Evolutionary conservation across 1,284 basidiomycete species (phyloP).

Genomic region (Ganoderma sp.): DNA sequence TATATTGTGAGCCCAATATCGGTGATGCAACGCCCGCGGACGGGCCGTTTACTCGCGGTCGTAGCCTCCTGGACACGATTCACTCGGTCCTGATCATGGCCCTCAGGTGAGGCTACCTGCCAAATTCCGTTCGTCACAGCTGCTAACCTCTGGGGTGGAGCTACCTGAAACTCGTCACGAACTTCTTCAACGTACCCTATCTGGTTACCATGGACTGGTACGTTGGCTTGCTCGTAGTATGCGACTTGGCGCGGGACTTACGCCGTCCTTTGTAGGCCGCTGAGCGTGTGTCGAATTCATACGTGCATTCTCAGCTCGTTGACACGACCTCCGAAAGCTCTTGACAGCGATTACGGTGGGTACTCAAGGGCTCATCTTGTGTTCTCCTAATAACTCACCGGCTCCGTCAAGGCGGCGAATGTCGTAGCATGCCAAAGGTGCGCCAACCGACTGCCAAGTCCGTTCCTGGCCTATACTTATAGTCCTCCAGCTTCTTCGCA

Average conservation of each 20-base stretch:
- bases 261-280: background rate
- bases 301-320: background rate
- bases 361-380: background rate
- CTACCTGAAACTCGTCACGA: background rate
- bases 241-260: background rate
- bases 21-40: background rate
- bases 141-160: background rate
- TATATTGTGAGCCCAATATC: background rate
- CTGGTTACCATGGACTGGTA: conserved; percentile 35
- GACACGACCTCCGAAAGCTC: background rate
- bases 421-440: background rate
- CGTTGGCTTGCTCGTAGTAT: background rate
- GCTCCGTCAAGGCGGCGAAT: background rate
- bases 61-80: background rate
- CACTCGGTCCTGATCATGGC: background rate
- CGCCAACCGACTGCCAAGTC: background rate
- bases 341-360: background rate
- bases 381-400: background rate
- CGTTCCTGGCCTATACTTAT: background rate
- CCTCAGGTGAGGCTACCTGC: background rate
- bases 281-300: background rate
- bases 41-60: background rate
- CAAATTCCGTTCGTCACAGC: background rate
- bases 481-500: background rate
- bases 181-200: conserved; percentile 24